These are phyloP conservation scores for Cicer pinnatifidum DNA, from an alignment of 306 rosid genomes.

Conservation along the genomic window DNA sequence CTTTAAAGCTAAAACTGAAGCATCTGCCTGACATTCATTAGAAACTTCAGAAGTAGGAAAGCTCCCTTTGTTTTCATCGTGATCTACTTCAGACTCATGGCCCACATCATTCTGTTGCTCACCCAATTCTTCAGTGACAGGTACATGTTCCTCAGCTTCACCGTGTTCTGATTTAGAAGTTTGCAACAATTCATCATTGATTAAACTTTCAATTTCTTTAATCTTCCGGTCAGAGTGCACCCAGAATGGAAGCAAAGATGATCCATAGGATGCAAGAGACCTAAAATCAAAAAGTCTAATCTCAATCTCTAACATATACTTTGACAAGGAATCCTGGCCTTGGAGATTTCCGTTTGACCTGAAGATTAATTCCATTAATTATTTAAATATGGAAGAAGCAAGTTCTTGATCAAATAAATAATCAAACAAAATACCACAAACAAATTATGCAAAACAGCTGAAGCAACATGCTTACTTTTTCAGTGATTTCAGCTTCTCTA, in stretches of 20 bases:
- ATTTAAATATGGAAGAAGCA: slow-evolving; percentile 4
- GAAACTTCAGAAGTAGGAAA: slow-evolving; percentile 48
- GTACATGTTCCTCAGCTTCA: slow-evolving; percentile 51
- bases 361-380: slow-evolving; percentile 43
- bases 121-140: slow-evolving; percentile 41
- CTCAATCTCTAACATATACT: slow-evolving; percentile 73
- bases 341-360: slow-evolving; percentile 61
- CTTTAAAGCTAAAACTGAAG: slow-evolving; percentile 35
- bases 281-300: slow-evolving; percentile 79
- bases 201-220: slow-evolving; percentile 65
- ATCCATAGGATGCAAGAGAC: slow-evolving; percentile 66
- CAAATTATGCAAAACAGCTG: slow-evolving; percentile 32
- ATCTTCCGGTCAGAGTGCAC: slow-evolving; percentile 76
- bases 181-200: slow-evolving; percentile 58
- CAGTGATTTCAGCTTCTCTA: slow-evolving; percentile 72
- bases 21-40: slow-evolving; percentile 47
- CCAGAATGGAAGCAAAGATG: slow-evolving; percentile 89
- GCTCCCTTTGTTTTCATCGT: slow-evolving; percentile 37
- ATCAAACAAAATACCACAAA: slow-evolving; percentile 28
- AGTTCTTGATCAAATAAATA: not conserved
- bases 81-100: slow-evolving; percentile 49
- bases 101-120: slow-evolving; percentile 44
- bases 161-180: slow-evolving; percentile 44
- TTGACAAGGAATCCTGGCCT: slow-evolving; percentile 54
- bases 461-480: slow-evolving; percentile 55